Conservation (phyloP, 1,284 basidiomycete species). For the Filobasidium uniguttulatum region DNA sequence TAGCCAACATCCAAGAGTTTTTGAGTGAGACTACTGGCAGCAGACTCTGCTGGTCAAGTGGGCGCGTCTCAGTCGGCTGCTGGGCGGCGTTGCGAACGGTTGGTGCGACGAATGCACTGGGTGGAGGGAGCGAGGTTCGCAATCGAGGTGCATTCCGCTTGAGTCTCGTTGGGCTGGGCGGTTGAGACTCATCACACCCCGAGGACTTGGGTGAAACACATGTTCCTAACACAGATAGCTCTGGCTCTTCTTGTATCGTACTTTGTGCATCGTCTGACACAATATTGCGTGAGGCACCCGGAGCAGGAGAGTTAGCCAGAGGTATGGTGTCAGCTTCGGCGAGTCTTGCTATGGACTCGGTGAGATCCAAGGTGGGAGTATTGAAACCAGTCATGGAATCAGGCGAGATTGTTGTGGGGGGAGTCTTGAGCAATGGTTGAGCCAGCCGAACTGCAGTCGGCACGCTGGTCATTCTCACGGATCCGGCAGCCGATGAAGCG, state of each 20-base stretch:
- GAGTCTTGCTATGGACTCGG: neutral
- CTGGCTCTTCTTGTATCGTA: neutral
- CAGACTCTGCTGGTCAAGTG: neutral
- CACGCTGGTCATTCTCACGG: slow-evolving; percentile 42
- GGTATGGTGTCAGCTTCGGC: neutral
- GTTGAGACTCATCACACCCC: neutral
- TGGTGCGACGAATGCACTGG: slow-evolving; percentile 10
- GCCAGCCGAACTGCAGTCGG: slow-evolving; percentile 43
- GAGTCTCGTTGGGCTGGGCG: slow-evolving; percentile 7
- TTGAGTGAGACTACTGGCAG: neutral
- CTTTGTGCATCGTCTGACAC: slow-evolving; percentile 13
- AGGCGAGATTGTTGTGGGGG: slow-evolving; percentile 2
- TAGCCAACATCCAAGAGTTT: slow-evolving; percentile 4
- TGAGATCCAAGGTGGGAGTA: slow-evolving; percentile 1
- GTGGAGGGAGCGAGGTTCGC: slow-evolving; percentile 22
- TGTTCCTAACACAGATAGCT: neutral
- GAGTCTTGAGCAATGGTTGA: slow-evolving; percentile 35
- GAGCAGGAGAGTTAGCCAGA: slow-evolving; percentile 20
- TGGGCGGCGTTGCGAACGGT: neutral
- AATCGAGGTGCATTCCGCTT: slow-evolving; percentile 16
- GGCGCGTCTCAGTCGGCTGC: no score
- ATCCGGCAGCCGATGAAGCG: slow-evolving; percentile 27
- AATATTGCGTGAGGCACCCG: slow-evolving; percentile 19
- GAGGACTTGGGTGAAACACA: neutral
- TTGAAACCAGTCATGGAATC: slow-evolving; percentile 2